phyloP scores from a whole-genome alignment of 441 rosid genomes.

The Pelargonium myrrhifolium region DNA sequence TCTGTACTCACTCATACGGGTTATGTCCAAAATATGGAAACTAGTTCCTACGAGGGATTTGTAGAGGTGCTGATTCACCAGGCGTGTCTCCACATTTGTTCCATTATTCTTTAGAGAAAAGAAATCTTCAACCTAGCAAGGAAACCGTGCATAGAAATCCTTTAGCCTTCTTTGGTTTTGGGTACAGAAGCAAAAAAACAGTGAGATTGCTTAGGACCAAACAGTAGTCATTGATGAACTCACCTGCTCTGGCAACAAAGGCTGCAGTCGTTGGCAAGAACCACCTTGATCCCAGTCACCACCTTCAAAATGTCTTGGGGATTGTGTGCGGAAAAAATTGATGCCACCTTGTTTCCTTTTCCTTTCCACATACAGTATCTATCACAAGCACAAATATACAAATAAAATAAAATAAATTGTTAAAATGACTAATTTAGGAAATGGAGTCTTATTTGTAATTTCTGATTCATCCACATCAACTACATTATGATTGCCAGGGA shows the following conservation, averaged over 20 bases:
- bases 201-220: neutral
- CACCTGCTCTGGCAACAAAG: conserved; percentile 50
- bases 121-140: conserved; percentile 60
- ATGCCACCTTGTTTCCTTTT: conserved; percentile 36
- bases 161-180: neutral
- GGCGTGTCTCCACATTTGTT: conserved; percentile 66
- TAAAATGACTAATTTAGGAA: neutral
- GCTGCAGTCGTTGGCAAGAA: conserved; percentile 54
- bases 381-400: neutral
- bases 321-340: conserved; percentile 67
- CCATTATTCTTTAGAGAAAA: conserved; percentile 59
- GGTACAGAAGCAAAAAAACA: neutral
- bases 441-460: neutral
- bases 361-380: conserved; percentile 48
- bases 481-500: neutral
- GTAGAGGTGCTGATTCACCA: conserved; percentile 59
- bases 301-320: conserved; percentile 95
- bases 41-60: conserved; percentile 39
- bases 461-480: neutral
- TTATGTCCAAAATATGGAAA: conserved; percentile 61
- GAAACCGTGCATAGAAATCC: neutral
- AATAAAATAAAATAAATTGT: neutral
- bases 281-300: conserved; percentile 98
- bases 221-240: conserved; percentile 18
- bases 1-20: conserved; percentile 77